Evolutionary conservation across 139 green algal genomes (phyloP), one percentile per base, ranked within the genome.

Genomic region (Chlorella sp.): DNA sequence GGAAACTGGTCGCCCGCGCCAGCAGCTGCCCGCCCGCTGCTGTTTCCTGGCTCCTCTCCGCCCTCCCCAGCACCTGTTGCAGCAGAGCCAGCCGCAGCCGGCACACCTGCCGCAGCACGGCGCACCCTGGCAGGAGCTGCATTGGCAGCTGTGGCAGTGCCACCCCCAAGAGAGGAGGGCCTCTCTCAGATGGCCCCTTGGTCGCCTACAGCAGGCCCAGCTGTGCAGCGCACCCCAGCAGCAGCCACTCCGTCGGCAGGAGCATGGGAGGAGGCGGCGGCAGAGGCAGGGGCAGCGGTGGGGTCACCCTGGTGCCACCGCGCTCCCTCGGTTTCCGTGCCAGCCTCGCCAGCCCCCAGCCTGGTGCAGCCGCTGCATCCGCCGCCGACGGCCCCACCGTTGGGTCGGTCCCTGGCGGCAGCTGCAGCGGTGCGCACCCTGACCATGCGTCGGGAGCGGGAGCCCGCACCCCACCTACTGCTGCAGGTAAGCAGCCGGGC

Each of bases 121-220:
- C 64, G 21, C 22, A 7, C 64, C 3, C 22, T 14, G 21, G 71
- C 71, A 40, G 71, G 30, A 40, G 71, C 71, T 19, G 71, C 71
- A n/a, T 18, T 14, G 37, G 34, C 39, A 24, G 79, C 26, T 28
- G 57, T 19, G 18, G 53, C 19, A 34, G 32, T 1, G 39, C 36
- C 19, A 21, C 21, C 5, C 32, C 39, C 39, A n/a, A 4, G 34
- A 21, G 22, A 21, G 3, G 61, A 61, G 60, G 24, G 34, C 9
- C 61, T 87, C 12, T 87, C 83, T 39, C 83, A 87, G 61, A 87
- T 87, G 83, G 34, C 37, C 1, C 83, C 83, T 19, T 87, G 83
- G 83, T 78, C 83, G 22, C 83, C 83, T 36, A 60, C 28, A 36
- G 32, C 80, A 12, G 80, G 30, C 32, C 28, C 80, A 26, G 80